phyloP scores from a whole-genome alignment of 208 protist species.

The Trypanosoma boissoni region DNA sequence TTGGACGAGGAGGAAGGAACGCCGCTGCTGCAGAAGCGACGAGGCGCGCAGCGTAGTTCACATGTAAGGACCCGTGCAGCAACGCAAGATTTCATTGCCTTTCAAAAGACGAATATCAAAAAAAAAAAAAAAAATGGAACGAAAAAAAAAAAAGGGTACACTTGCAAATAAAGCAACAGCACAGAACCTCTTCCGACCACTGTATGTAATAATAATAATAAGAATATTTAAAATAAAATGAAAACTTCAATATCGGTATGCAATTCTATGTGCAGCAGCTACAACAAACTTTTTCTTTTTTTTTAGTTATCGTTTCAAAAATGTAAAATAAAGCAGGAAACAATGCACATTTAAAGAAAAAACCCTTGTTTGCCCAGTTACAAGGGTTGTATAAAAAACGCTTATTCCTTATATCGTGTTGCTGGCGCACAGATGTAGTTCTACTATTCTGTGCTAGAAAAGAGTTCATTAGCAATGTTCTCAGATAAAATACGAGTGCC shows the following conservation, averaged over 20 bases:
- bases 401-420: not conserved
- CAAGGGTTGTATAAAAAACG: no score
- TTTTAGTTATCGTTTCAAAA: not conserved
- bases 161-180: not conserved
- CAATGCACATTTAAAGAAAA: no score
- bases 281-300: not conserved
- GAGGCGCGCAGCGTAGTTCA: not conserved
- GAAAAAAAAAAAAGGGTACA: not conserved
- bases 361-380: no score
- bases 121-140: not conserved
- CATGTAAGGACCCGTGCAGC: not conserved
- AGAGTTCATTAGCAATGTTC: slow-evolving; percentile 6
- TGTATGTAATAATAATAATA: not conserved
- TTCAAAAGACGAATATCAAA: not conserved
- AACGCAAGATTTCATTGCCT: not conserved
- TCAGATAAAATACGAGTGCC: not conserved
- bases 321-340: no score
- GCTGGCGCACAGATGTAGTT: no score
- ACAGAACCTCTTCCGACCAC: not conserved
- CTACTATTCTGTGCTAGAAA: no score
- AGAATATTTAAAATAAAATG: not conserved
- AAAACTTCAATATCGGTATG: not conserved
- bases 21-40: not conserved
- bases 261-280: not conserved
- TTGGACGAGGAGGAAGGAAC: not conserved